Percentiles rank a stretch among this genome's conserved stretches.
Evolutionary conservation across 306 rosid species (phyloP).

Genomic region (Cicer cuneatum): DNA sequence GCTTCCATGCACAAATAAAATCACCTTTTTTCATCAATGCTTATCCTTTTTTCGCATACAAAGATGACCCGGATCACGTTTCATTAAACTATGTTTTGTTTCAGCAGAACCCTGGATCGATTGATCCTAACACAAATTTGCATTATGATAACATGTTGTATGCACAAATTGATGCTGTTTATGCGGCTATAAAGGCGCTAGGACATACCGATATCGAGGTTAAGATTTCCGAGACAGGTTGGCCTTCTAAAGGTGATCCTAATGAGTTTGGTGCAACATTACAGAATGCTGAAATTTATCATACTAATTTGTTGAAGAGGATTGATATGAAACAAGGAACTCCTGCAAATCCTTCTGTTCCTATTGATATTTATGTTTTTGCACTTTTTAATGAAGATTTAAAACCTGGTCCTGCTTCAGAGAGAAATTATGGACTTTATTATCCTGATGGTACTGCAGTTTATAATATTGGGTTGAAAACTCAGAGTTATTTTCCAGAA

Average conservation of each 20-base stretch:
- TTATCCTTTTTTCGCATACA: slow-evolving; percentile 87
- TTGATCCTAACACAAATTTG: slow-evolving; percentile 67
- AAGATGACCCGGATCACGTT: slow-evolving; percentile 59
- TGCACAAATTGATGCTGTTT: slow-evolving; percentile 98
- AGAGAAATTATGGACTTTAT: slow-evolving; percentile 88
- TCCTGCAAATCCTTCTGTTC: slow-evolving; percentile 78
- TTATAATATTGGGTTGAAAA: slow-evolving; percentile 68
- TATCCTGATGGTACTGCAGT: slow-evolving; percentile 81
- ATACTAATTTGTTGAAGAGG: slow-evolving; percentile 68
- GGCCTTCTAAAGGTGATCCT: slow-evolving; percentile 89
- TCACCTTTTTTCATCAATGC: slow-evolving; percentile 86
- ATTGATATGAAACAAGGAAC: slow-evolving; percentile 70
- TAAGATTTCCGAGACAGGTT: slow-evolving; percentile 84
- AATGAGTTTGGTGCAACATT: slow-evolving; percentile 81
- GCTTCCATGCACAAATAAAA: slow-evolving; percentile 65
- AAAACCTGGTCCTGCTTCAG: slow-evolving; percentile 80
- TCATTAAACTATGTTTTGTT: slow-evolving; percentile 73
- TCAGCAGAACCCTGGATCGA: slow-evolving; percentile 76
- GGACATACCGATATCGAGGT: slow-evolving; percentile 80
- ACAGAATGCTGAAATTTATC: slow-evolving; percentile 74
- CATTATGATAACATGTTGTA: slow-evolving; percentile 90
- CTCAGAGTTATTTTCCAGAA: slow-evolving; percentile 60
- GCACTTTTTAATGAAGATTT: slow-evolving; percentile 90
- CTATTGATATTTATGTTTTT: slow-evolving; percentile 78
- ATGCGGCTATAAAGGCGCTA: slow-evolving; percentile 71